Base-by-base conservation (phyloP, 2,329 filamentous ascomycete species). In the Grosmannia penicillata region DNA sequence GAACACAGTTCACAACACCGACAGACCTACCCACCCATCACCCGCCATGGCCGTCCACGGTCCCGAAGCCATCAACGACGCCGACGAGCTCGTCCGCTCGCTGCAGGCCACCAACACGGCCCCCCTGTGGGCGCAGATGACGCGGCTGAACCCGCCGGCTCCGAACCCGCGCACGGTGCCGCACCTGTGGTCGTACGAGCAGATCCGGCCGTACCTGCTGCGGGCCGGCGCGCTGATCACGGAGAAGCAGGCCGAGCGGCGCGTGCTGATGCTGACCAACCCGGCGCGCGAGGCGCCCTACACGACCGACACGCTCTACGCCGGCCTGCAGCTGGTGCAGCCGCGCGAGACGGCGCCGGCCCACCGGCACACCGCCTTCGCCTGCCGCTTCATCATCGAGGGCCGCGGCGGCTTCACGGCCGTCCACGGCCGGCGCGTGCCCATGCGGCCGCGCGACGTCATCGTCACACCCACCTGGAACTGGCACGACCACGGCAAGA, bases 401-500 rank as follows among this genome's bases (percentile, higher is more conserved):
- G 68, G 68, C 4, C 49, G 58, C 6, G 63, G 62, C 3, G 67
- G 68, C 4, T 72, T 70, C 46, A 72, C 69, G 0, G 68, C 68
- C 4, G 63, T 72, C 0, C 61, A 69, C n/a, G 67, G 68, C 10
- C 47, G 50, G 4, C 56, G 62, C 15, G 62, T 72, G 22, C 45
- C 50, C 4, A 71, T 73, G 65, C 47, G 58, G 18, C 54, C 58
- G 0, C 62, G 68, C 15, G 68, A 72, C 46, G 65, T 72, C 3
- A 68, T 73, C 28, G 47, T 72, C 4, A 73, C 68, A 0, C 69
- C 68, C 0, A 64, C 60, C 0, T 71, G 68, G 68, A 65, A 70
- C 47, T 72, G 65, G 59, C 66, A 70, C 41, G 68, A 72, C 45
- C 68, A 72, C 40, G 68, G 68, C 13, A 70, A 72, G 32, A 63